Conservation (phyloP, 2,329 filamentous ascomycete species). For the Epichloe scottii region DNA sequence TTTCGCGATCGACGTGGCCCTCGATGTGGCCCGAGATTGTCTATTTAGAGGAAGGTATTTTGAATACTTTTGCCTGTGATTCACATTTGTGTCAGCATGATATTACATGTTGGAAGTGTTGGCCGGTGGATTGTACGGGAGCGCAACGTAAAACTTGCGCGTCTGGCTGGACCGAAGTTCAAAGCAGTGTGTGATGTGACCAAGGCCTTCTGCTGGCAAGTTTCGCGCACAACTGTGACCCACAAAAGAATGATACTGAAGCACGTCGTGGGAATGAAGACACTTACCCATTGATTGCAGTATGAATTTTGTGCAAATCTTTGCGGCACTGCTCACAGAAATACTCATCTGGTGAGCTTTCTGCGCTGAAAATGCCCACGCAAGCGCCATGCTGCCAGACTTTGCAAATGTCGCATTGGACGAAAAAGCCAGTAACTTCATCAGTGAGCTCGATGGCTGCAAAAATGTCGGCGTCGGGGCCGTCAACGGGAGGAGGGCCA, state of each 20-base stretch:
- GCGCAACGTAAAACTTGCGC: neutral
- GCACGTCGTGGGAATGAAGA: neutral
- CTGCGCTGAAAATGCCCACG: slow-evolving; percentile 91
- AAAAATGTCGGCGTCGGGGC: slow-evolving; percentile 44
- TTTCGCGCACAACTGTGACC: neutral
- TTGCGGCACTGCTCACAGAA: slow-evolving; percentile 93
- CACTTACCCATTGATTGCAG: slow-evolving; percentile 73
- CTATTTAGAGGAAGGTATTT: slow-evolving; percentile 51
- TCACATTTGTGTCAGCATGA: slow-evolving; percentile 24
- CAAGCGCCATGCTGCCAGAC: slow-evolving; percentile 99
- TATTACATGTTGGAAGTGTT: neutral
- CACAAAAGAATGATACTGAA: neutral
- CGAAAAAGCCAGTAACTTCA: slow-evolving; percentile 87
- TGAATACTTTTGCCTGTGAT: slow-evolving; percentile 48
- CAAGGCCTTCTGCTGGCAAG: neutral
- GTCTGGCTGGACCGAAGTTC: too few species aligned
- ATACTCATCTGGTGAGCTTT: slow-evolving; percentile 88
- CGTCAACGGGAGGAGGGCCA: slow-evolving; percentile 57
- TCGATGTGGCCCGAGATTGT: slow-evolving; percentile 41
- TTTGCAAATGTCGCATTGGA: slow-evolving; percentile 95
- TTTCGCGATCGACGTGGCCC: slow-evolving; percentile 54
- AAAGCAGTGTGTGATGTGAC: too few species aligned
- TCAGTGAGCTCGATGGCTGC: slow-evolving; percentile 56
- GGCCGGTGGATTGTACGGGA: neutral
- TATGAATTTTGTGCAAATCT: slow-evolving; percentile 76